Evolutionary conservation across 1,139 yeast species (phyloP).

Genomic region (Candida tropicalis): DNA sequence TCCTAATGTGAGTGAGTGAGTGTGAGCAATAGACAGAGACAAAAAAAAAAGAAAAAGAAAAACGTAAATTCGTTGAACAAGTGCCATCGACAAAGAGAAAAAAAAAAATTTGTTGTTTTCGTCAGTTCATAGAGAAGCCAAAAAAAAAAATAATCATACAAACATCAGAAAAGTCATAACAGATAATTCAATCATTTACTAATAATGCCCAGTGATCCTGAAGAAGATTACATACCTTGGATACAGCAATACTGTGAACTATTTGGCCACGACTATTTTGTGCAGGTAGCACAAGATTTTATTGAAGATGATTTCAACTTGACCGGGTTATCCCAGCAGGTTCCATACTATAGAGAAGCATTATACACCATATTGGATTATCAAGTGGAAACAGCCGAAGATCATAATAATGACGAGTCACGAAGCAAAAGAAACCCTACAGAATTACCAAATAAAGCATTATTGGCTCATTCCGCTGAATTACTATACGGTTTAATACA

Average conservation of each 20-base stretch:
- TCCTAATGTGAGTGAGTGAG: neutral
- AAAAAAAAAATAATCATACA: neutral
- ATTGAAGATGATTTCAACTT: conserved; percentile 96
- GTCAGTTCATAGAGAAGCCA: neutral
- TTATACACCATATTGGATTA: conserved; percentile 77
- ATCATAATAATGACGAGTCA: conserved; percentile 22
- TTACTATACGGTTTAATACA: conserved; percentile 90
- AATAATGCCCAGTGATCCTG: conserved; percentile 45
- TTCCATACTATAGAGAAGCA: conserved; percentile 91
- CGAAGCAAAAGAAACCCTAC: conserved; percentile 18
- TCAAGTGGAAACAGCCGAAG: conserved; percentile 80
- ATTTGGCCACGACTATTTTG: conserved; percentile 92
- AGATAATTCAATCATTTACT: no score
- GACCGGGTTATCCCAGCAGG: conserved; percentile 83
- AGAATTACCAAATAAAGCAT: conserved; percentile 68
- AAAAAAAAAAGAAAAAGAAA: neutral
- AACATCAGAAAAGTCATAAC: neutral
- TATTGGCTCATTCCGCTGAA: conserved; percentile 89
- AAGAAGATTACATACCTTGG: conserved; percentile 82
- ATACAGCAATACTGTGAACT: conserved; percentile 83
- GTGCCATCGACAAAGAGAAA: conserved; percentile 1
- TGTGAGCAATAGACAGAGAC: neutral
- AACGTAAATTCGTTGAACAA: neutral
- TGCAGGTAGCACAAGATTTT: conserved; percentile 89
- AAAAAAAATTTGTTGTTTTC: neutral